phyloP scores from a whole-genome alignment of 2,329 filamentous ascomycete species.

The Calonectria montana region DNA sequence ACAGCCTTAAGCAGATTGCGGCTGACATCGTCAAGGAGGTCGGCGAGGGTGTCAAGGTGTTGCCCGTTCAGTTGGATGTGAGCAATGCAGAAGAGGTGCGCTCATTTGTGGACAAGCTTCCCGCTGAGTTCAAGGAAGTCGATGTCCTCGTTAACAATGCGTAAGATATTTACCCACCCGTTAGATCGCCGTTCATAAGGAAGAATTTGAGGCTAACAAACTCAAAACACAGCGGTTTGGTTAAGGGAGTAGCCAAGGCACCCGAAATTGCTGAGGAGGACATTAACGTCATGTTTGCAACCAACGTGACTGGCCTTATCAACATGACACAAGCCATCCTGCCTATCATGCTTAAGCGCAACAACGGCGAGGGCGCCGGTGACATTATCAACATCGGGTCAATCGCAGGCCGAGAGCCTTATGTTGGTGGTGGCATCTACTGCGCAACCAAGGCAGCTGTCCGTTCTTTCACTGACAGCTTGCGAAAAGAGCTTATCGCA shows the following conservation, averaged over 20 bases:
- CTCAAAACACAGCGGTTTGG: conserved; percentile 74
- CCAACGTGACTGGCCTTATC: conserved; percentile 94
- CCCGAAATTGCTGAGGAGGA: conserved; percentile 87
- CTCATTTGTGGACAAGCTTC: conserved; percentile 77
- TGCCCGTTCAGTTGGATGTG: conserved; percentile 87
- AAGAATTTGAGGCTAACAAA: neutral
- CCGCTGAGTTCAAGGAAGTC: conserved; percentile 84
- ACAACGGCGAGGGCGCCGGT: conserved; percentile 76
- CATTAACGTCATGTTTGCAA: conserved; percentile 87
- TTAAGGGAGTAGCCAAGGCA: conserved; percentile 87
- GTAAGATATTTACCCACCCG: conserved; percentile 62
- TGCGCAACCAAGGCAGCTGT: conserved; percentile 93
- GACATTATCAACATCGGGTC: conserved; percentile 96
- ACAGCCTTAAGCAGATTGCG: conserved; percentile 80
- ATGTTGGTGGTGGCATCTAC: conserved; percentile 88
- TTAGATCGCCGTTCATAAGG: too few relatives aligned
- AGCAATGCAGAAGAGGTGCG: conserved; percentile 81
- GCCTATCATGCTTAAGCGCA: conserved; percentile 81
- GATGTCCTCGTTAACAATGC: conserved; percentile 96
- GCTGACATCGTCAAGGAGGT: conserved; percentile 81
- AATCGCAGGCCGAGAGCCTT: conserved; percentile 89
- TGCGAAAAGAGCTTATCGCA: conserved; percentile 84
- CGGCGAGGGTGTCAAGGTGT: conserved; percentile 81
- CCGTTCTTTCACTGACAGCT: conserved; percentile 82
- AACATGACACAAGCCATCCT: conserved; percentile 95